These are phyloP conservation scores for Toxicodendron radicans DNA, from an alignment of 345 rosid genomes.

Conservation along the genomic window DNA sequence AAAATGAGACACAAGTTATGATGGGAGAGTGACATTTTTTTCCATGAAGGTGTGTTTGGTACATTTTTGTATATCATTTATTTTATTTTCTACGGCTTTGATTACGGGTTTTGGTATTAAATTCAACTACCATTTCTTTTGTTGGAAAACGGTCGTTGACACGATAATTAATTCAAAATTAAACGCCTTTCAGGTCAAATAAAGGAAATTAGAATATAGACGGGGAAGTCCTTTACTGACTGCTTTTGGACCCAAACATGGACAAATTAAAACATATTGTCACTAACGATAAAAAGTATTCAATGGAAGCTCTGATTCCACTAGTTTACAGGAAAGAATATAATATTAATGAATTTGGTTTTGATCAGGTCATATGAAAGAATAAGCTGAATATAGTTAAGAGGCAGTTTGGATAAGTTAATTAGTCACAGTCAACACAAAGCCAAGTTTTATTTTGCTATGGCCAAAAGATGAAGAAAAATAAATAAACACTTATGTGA, in stretches of 20 bases:
- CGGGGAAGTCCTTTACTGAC: not conserved
- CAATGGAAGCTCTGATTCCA: not conserved
- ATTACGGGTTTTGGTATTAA: conserved; percentile 8
- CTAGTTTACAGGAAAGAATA: not conserved
- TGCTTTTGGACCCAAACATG: not conserved
- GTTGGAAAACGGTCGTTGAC: not conserved
- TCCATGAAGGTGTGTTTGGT: conserved; percentile 18
- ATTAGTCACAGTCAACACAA: not conserved
- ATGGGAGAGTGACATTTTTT: not conserved
- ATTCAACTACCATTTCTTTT: not conserved
- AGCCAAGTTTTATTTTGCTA: not conserved
- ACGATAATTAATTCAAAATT: not conserved
- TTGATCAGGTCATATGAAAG: not conserved
- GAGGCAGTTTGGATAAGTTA: not conserved
- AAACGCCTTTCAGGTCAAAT: not conserved
- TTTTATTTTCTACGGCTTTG: not conserved
- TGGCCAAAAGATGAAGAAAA: not conserved
- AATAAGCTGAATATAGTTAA: not conserved
- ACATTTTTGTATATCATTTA: conserved; percentile 12
- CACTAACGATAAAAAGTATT: not conserved
- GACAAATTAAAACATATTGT: too few species aligned
- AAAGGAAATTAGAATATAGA: not conserved
- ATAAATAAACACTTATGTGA: too few species aligned
- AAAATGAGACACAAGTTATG: too few species aligned
- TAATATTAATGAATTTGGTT: not conserved